phyloP scores from a whole-genome alignment of 371 early-diverging fungal species.

The Lichtheimia ramosa region DNA sequence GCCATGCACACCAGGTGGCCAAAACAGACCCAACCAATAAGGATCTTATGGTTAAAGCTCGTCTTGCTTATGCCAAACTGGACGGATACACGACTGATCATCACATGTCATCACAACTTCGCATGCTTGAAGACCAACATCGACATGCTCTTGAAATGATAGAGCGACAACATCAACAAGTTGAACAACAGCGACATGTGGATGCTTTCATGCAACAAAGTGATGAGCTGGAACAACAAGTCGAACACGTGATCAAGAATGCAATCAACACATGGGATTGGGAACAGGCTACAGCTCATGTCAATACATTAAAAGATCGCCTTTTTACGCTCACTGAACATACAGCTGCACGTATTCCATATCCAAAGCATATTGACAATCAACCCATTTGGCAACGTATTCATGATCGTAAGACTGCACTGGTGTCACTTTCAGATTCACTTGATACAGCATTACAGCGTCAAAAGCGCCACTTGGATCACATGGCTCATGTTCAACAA shows the following conservation, averaged over 20 bases:
- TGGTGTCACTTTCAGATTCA: neutral
- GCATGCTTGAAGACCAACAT: no score
- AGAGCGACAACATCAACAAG: neutral
- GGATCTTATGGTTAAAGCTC: no score
- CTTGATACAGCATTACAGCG: neutral
- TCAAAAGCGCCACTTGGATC: neutral
- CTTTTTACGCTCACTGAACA: neutral
- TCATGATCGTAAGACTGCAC: neutral
- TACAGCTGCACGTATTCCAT: slow-evolving; percentile 4
- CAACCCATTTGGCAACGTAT: neutral
- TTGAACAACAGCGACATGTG: neutral
- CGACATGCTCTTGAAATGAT: no score
- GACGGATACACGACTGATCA: no score
- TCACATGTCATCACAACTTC: no score
- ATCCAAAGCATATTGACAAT: slow-evolving; percentile 4
- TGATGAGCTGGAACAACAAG: neutral
- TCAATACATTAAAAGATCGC: neutral
- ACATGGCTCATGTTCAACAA: neutral
- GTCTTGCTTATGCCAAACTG: no score
- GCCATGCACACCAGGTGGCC: no score
- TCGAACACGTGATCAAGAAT: neutral
- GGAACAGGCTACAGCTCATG: neutral
- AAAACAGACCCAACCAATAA: no score
- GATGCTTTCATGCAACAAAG: slow-evolving; percentile 3
- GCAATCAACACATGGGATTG: no score